phyloP scores from a whole-genome alignment of 2,329 filamentous ascomycete species.

The Fulvia fulva region DNA sequence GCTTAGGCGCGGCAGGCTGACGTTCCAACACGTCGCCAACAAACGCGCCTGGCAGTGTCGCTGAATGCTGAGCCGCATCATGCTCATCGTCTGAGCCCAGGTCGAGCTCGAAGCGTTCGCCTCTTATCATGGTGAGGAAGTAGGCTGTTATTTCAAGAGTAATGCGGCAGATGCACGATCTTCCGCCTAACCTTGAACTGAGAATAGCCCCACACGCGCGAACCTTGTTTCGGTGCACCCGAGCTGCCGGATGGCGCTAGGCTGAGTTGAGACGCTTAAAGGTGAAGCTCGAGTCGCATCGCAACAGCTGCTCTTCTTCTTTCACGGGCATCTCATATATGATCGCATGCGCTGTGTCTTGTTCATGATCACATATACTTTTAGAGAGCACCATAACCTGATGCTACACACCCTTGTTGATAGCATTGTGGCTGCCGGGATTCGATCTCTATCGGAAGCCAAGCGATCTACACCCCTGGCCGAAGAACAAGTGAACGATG shows the following conservation, averaged over 20 bases:
- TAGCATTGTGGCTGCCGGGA: background rate
- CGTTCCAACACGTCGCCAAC: conserved; percentile 79
- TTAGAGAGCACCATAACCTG: no score
- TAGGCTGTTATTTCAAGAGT: background rate
- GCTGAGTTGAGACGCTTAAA: background rate
- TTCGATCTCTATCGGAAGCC: background rate
- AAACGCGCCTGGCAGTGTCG: conserved; percentile 38
- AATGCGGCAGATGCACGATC: background rate
- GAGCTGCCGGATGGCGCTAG: background rate
- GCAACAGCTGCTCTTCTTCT: background rate
- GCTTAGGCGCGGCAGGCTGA: conserved; percentile 53
- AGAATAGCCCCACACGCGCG: background rate
- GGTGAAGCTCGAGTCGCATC: background rate
- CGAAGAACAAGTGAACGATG: background rate
- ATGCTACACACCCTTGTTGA: no score
- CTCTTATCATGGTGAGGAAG: conserved; percentile 41
- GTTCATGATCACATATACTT: no score
- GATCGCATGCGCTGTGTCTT: background rate
- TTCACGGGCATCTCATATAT: background rate
- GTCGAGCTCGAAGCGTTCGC: conserved; percentile 59
- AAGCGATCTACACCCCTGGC: background rate
- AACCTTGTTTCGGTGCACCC: background rate
- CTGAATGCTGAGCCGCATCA: conserved; percentile 12
- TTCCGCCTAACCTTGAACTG: background rate
- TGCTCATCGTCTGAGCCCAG: conserved; percentile 46